These are phyloP conservation scores for Tuber microsphaerosporum DNA, from an alignment of 495 filamentous ascomycete species.

Conservation along the genomic window DNA sequence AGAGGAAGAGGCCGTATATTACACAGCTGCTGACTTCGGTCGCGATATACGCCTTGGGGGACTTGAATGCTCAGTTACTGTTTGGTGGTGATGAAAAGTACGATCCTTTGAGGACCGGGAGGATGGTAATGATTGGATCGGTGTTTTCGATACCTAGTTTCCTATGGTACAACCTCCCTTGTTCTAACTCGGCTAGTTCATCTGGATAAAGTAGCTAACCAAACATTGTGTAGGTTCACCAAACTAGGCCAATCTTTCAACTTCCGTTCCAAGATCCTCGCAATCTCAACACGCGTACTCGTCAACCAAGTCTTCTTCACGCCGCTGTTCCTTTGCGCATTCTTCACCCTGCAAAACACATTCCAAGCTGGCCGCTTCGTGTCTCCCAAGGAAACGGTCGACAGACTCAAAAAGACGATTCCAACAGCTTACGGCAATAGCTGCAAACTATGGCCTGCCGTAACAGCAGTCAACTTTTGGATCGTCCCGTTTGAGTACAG, in stretches of 20 bases:
- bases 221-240: conserved; percentile 57
- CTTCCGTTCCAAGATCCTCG: conserved; percentile 61
- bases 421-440: conserved; percentile 69
- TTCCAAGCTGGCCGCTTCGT: conserved; percentile 53
- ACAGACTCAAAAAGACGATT: conserved; percentile 66
- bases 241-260: conserved; percentile 76
- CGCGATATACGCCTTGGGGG: conserved; percentile 70
- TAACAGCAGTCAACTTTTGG: conserved; percentile 80
- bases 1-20: conserved; percentile 61
- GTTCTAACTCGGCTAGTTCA: conserved; percentile 6
- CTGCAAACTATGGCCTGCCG: conserved; percentile 82
- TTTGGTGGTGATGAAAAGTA: conserved; percentile 53
- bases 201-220: not conserved
- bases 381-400: conserved; percentile 54
- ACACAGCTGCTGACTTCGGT: conserved; percentile 72
- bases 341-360: conserved; percentile 73
- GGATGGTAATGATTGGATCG: conserved; percentile 66
- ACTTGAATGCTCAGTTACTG: conserved; percentile 66
- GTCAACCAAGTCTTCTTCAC: conserved; percentile 80
- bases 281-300: conserved; percentile 64
- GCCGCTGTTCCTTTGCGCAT: conserved; percentile 81
- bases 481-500: conserved; percentile 72
- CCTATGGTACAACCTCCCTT: conserved; percentile 55
- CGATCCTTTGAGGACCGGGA: conserved; percentile 60
- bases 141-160: conserved; percentile 69